A percentile compares a stretch with the other conserved stretches of the same genome.
phyloP scores from a whole-genome alignment of 768 basidiomycete genomes.

The Hydnum rufescens region DNA sequence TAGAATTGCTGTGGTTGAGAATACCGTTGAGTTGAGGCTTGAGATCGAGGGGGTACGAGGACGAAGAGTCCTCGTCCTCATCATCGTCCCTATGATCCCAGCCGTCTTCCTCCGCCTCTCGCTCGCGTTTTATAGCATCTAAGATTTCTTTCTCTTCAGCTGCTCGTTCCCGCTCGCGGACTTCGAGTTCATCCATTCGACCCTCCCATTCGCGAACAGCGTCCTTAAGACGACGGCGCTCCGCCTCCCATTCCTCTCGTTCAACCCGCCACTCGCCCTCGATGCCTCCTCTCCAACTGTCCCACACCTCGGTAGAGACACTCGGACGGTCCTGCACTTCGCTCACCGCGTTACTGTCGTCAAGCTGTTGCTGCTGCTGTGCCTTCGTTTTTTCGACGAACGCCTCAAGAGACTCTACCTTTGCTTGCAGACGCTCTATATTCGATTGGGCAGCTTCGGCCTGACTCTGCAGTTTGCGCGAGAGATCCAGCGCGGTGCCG shows the following conservation, averaged over 20 bases:
- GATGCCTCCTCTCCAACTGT: constrained; percentile 56
- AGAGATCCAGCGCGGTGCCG: constrained; percentile 52
- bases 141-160: background rate
- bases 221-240: constrained; percentile 50
- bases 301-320: constrained; percentile 14
- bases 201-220: constrained; percentile 72
- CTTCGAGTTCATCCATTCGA: constrained; percentile 23
- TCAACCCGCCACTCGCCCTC: constrained; percentile 64
- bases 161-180: constrained; percentile 15
- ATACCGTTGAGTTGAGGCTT: background rate
- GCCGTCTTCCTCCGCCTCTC: background rate
- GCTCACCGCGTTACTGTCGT: constrained; percentile 13
- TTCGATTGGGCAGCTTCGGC: constrained; percentile 60
- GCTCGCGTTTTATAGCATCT: background rate
- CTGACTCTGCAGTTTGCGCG: constrained; percentile 52
- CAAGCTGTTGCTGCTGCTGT: constrained; percentile 18
- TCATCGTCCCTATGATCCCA: background rate
- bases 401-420: constrained; percentile 47
- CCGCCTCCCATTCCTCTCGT: constrained; percentile 64
- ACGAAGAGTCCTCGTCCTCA: background rate
- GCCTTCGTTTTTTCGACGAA: constrained; percentile 29
- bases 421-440: constrained; percentile 45
- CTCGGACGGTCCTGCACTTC: constrained; percentile 16
- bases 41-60: background rate
- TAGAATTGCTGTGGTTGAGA: background rate